Percentiles rank a stretch among this genome's conserved stretches.
These are phyloP conservation scores for Lentinula guzmanii DNA, from an alignment of 768 basidiomycete genomes.

Conservation along the genomic window DNA sequence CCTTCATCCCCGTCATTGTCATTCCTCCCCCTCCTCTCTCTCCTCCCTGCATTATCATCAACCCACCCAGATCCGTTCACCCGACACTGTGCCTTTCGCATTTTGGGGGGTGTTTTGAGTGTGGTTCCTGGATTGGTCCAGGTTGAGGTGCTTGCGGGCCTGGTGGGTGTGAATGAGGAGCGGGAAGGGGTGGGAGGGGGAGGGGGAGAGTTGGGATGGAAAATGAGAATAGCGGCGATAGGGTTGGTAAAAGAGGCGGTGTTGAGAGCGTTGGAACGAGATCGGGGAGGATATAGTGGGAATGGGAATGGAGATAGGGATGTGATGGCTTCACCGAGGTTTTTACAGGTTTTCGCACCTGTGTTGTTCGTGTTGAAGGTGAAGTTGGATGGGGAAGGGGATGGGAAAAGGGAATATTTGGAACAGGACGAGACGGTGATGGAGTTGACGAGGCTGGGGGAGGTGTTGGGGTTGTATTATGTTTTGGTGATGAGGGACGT, in stretches of 20 bases:
- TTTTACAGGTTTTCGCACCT: slow-evolving; percentile 55
- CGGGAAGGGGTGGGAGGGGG: no score
- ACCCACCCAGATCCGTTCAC: slow-evolving; percentile 40
- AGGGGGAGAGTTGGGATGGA: neutral
- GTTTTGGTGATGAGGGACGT: slow-evolving; percentile 54
- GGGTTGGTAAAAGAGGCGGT: neutral
- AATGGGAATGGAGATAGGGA: no score
- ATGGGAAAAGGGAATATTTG: no score
- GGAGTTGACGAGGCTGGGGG: slow-evolving; percentile 58
- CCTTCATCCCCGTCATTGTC: neutral
- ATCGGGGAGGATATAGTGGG: neutral
- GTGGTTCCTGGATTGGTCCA: neutral
- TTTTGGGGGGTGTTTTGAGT: slow-evolving; percentile 61
- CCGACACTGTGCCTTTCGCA: slow-evolving; percentile 59
- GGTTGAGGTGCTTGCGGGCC: neutral
- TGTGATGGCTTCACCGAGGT: slow-evolving; percentile 47
- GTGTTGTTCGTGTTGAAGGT: slow-evolving; percentile 53
- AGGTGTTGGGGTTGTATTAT: slow-evolving; percentile 66
- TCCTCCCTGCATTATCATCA: slow-evolving; percentile 56
- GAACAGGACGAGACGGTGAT: neutral
- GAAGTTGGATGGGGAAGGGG: neutral
- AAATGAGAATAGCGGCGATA: neutral
- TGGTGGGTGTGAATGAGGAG: no score
- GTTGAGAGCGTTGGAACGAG: slow-evolving; percentile 13
- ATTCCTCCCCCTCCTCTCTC: slow-evolving; percentile 47